These are phyloP conservation scores for Cryptosporidium parvum DNA, from an alignment of 169 alveolate species.

Conservation along the genomic window DNA sequence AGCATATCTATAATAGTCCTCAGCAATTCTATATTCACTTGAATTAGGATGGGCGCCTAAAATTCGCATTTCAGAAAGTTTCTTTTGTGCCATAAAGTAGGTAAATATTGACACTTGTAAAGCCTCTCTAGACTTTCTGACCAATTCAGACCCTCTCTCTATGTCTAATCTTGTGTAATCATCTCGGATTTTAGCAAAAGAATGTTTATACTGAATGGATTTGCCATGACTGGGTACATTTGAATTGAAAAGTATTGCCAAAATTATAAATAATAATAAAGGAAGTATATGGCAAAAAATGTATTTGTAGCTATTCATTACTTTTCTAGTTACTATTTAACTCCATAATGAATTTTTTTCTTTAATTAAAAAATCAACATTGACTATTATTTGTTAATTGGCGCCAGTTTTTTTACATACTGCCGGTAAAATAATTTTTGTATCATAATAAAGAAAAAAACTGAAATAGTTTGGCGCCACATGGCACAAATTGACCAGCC, in stretches of 20 bases:
- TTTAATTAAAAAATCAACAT: neutral
- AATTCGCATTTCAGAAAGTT: neutral
- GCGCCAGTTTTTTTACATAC: neutral
- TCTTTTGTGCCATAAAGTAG: slow-evolving; percentile 20
- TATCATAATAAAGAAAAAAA: no score
- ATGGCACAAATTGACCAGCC: neutral
- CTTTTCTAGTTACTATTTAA: neutral
- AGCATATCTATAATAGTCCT: neutral
- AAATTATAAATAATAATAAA: neutral
- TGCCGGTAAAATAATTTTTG: no score
- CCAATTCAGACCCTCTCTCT: slow-evolving; percentile 5
- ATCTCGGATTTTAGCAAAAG: slow-evolving; percentile 1
- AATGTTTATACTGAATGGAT: neutral
- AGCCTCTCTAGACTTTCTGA: neutral
- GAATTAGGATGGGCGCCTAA: neutral
- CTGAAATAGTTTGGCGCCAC: neutral
- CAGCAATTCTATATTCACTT: neutral
- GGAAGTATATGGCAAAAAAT: neutral
- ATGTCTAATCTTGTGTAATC: slow-evolving; percentile 18
- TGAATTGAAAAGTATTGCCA: neutral
- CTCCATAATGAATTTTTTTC: neutral
- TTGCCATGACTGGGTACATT: neutral
- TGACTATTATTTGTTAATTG: neutral
- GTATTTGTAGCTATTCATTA: neutral
- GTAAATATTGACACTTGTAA: slow-evolving; percentile 15